These are phyloP conservation scores for Yarrowia divulgata DNA, from an alignment of 805 yeast species.

Conservation along the genomic window DNA sequence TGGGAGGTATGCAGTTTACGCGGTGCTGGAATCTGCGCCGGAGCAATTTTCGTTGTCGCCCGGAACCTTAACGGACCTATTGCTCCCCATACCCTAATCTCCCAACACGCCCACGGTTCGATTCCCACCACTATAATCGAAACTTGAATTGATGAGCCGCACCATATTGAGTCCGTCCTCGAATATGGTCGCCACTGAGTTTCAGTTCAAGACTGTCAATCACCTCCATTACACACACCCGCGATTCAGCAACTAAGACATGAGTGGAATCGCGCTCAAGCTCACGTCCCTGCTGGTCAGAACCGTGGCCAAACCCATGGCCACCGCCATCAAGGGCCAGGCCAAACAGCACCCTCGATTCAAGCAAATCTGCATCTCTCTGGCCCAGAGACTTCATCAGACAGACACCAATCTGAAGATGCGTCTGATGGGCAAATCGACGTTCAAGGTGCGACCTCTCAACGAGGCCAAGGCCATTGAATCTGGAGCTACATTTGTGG, in stretches of 20 bases:
- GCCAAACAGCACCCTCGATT: slow-evolving; percentile 76
- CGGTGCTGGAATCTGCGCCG: slow-evolving; percentile 33
- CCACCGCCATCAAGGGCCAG: slow-evolving; percentile 71
- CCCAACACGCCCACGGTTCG: slow-evolving; percentile 15
- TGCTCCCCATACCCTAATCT: slow-evolving; percentile 7
- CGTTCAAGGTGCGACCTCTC: slow-evolving; percentile 71
- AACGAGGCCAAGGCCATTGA: slow-evolving; percentile 85
- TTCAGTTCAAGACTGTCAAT: slow-evolving; percentile 15
- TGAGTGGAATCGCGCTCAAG: slow-evolving; percentile 82
- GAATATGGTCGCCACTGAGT: slow-evolving; percentile 16
- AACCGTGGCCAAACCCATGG: slow-evolving; percentile 81
- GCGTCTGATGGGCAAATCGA: slow-evolving; percentile 61
- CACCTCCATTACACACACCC: neutral
- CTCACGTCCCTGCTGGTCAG: slow-evolving; percentile 72
- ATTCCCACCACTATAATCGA: neutral
- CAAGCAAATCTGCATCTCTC: slow-evolving; percentile 64
- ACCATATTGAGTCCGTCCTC: neutral
- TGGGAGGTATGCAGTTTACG: slow-evolving; percentile 37
- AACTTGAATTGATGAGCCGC: slow-evolving; percentile 17
- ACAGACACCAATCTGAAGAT: slow-evolving; percentile 69
- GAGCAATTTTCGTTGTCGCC: slow-evolving; percentile 20
- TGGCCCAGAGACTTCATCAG: slow-evolving; percentile 76
- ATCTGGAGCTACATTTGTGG: slow-evolving; percentile 77
- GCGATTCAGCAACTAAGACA: slow-evolving; percentile 44
- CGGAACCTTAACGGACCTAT: neutral